These are phyloP conservation scores for Ophiorrhiza pumila DNA, from an alignment of 257 asterid genomes.

Conservation along the genomic window DNA sequence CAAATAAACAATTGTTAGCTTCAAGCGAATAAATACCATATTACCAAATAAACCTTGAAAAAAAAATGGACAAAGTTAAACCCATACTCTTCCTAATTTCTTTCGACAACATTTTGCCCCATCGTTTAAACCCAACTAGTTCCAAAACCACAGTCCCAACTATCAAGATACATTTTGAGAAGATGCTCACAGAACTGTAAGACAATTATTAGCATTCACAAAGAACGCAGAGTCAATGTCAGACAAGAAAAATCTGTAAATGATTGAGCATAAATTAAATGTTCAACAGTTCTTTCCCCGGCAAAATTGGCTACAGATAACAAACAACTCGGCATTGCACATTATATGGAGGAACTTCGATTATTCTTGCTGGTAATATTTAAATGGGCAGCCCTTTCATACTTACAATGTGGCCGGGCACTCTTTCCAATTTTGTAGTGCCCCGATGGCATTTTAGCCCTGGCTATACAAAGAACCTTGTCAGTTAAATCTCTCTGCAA, in stretches of 20 bases:
- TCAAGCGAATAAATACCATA: too few species aligned
- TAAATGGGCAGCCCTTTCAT: constrained; percentile 40
- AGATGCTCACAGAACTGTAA: neutral
- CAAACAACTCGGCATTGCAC: constrained; percentile 3
- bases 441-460: constrained; percentile 41
- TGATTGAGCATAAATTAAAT: constrained; percentile 19
- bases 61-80: too few species aligned
- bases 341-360: constrained; percentile 26
- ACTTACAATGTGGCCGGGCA: constrained; percentile 57
- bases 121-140: neutral
- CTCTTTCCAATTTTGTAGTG: constrained; percentile 31
- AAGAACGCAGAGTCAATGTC: constrained; percentile 2
- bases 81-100: too few species aligned
- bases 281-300: constrained; percentile 30
- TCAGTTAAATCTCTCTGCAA: constrained; percentile 48
- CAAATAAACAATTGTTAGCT: too few species aligned
- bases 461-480: constrained; percentile 51
- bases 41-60: too few species aligned
- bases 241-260: constrained; percentile 7
- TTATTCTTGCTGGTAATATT: constrained; percentile 46
- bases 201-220: constrained; percentile 11
- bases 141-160: neutral
- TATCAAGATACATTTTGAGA: neutral
- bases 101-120: too few species aligned
- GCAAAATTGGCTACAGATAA: constrained; percentile 40